Evolutionary conservation across 2,329 filamentous ascomycete genomes (phyloP), one percentile per base, ranked within the genome.

Genomic region (Apiospora hydei): DNA sequence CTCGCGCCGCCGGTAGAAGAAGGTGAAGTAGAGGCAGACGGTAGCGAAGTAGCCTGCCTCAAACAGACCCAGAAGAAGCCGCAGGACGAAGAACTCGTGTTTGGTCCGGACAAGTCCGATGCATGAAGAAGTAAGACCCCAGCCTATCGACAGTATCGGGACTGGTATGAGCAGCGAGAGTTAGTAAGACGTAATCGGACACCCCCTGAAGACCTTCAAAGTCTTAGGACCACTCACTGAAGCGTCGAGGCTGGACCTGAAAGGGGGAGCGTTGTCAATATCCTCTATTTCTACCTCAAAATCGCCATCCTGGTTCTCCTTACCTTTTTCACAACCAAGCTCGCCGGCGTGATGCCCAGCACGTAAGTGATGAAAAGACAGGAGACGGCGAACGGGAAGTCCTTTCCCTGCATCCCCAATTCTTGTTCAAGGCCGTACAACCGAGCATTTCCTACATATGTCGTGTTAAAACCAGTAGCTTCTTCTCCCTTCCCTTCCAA

Each of bases 11-110:
- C 66, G 43, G 41, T 68, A 68, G 14, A 68, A 68, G 43, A 68
- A 46, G 14, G 66, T 68, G 66, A 68, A 47, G 44, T 68, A 68
- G 24, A 68, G 66, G 26, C 66, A 68, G 0, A 68, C 66, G 66
- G 66, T 68, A 3, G 66, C 66, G 66, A 68, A 68, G 41, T 68
- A 68, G 41, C 66, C 66, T 2, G 66, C 66, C 14, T 68, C 66
- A 10, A 68, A 68, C 13, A 47, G 14, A 4, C 66, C 66, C 41
- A 68, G 2, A 11, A 68, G 66, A 30, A 68, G 66, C 14, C 66
- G 66, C 6, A 68, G 13, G 2, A 68, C 3, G 7, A 47, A 46
- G 16, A 68, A 21, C 16, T 46, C 41, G 4, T 8, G 10, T n/a
- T 68, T 68, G 14, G 14, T 68, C 13, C 26, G 66, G 13, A 68